Evolutionary conservation across 2,329 filamentous ascomycete species (phyloP).

Genomic region (Aspergillus transmontanensis): DNA sequence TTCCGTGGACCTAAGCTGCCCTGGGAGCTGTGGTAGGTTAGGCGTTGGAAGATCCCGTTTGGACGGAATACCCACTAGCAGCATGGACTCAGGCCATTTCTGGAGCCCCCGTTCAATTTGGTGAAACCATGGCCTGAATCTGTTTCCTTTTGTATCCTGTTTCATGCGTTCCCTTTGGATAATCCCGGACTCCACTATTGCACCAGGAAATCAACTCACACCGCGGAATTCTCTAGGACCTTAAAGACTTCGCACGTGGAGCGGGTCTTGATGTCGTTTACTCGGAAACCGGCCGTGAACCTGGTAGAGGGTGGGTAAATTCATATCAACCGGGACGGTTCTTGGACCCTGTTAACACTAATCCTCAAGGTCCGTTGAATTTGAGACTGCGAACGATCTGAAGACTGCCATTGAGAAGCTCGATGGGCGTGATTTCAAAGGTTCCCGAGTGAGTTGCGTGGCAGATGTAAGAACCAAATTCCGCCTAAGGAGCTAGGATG

Average conservation of each 20-base stretch:
- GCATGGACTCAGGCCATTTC: constrained; percentile 19
- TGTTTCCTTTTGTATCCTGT: background rate
- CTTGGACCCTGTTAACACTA: constrained; percentile 27
- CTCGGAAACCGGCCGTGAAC: constrained; percentile 91
- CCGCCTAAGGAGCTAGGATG: constrained; percentile 24
- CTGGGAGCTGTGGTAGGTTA: constrained; percentile 2
- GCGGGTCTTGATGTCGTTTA: constrained; percentile 97
- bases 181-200: constrained; percentile 23
- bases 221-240: constrained; percentile 81
- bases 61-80: constrained; percentile 18
- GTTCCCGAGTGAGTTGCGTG: constrained; percentile 78
- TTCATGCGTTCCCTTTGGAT: constrained; percentile 7
- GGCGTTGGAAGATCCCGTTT: constrained; percentile 8
- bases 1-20: background rate
- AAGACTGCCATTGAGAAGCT: constrained; percentile 93
- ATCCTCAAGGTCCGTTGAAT: constrained; percentile 83
- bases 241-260: constrained; percentile 98
- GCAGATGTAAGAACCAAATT: constrained; percentile 70
- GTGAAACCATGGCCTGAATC: constrained; percentile 1
- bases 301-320: constrained; percentile 80
- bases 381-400: constrained; percentile 88
- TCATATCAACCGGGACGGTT: constrained; percentile 19
- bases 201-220: constrained; percentile 74
- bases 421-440: constrained; percentile 91
- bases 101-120: constrained; percentile 5